These are phyloP conservation scores for Taphrina communis DNA, from an alignment of 1,139 yeast species.

Conservation along the genomic window DNA sequence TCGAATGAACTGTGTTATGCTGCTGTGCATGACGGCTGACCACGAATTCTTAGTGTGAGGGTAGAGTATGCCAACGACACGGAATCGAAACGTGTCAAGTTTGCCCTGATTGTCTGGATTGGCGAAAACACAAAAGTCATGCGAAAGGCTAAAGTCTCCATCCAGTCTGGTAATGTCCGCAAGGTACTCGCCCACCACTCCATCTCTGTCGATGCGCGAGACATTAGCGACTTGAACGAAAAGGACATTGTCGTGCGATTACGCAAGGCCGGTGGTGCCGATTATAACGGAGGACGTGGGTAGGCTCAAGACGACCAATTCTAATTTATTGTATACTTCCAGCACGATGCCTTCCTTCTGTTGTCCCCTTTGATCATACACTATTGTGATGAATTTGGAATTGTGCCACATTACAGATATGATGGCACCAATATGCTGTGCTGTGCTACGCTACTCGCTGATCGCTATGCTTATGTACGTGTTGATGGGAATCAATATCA, in stretches of 20 bases:
- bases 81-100: slow-evolving; percentile 31
- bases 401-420: too few species aligned
- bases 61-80: slow-evolving; percentile 40
- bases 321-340: neutral
- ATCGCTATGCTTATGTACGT: too few species aligned
- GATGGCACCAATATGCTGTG: too few species aligned
- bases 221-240: slow-evolving; percentile 29
- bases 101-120: slow-evolving; percentile 35
- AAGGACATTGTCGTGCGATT: slow-evolving; percentile 36
- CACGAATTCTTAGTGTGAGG: slow-evolving; percentile 13
- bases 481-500: too few species aligned
- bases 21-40: neutral
- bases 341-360: too few species aligned
- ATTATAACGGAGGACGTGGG: slow-evolving; percentile 25
- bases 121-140: slow-evolving; percentile 36
- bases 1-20: neutral
- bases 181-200: slow-evolving; percentile 28
- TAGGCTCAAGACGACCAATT: slow-evolving; percentile 1
- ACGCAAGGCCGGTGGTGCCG: slow-evolving; percentile 39
- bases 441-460: too few species aligned
- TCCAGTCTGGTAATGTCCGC: slow-evolving; percentile 32
- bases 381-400: too few species aligned
- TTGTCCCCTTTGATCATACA: too few species aligned
- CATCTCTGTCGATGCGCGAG: slow-evolving; percentile 35
- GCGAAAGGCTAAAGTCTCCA: slow-evolving; percentile 37